Conservation (phyloP, 2,329 filamentous ascomycete genomes). For the Arthrobotrys sinensis region DNA sequence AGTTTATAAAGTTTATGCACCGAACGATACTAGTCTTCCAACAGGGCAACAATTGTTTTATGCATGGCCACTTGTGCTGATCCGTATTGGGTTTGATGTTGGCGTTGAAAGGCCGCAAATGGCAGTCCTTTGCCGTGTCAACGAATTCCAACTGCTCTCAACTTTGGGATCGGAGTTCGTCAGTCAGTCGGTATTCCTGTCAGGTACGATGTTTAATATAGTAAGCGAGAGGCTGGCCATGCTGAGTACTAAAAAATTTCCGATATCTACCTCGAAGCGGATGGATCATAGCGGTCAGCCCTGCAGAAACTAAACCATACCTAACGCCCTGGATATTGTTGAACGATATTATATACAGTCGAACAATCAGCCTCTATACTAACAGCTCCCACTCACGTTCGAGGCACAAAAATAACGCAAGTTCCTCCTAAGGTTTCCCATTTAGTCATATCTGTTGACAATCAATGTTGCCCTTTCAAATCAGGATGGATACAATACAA, state of each 20-base stretch:
- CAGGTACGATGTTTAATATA: slow-evolving; percentile 32
- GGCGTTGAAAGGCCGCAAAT: not conserved
- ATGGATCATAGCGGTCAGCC: slow-evolving; percentile 21
- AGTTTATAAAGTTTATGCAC: not conserved
- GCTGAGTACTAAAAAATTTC: not conserved
- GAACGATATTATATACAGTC: slow-evolving; percentile 17
- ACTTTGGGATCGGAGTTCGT: slow-evolving; percentile 32
- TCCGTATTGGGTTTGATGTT: slow-evolving; percentile 10
- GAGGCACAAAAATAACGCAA: not conserved
- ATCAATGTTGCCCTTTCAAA: too few species aligned
- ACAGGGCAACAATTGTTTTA: slow-evolving; percentile 21
- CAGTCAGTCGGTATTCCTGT: slow-evolving; percentile 22
- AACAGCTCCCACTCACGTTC: not conserved
- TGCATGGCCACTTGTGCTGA: slow-evolving; percentile 35
- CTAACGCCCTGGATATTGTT: slow-evolving; percentile 23
- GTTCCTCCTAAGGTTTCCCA: too few species aligned
- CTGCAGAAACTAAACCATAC: not conserved
- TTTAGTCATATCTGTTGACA: too few species aligned
- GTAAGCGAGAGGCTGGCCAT: slow-evolving; percentile 32
- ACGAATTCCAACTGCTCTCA: slow-evolving; percentile 23
- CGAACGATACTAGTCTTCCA: slow-evolving; percentile 17
- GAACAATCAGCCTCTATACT: not conserved
- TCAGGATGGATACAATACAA: too few species aligned
- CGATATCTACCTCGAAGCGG: slow-evolving; percentile 25
- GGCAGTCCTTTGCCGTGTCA: not conserved